Conservation (phyloP, 2,329 filamentous ascomycete species). For the Colletotrichum shisoi region DNA sequence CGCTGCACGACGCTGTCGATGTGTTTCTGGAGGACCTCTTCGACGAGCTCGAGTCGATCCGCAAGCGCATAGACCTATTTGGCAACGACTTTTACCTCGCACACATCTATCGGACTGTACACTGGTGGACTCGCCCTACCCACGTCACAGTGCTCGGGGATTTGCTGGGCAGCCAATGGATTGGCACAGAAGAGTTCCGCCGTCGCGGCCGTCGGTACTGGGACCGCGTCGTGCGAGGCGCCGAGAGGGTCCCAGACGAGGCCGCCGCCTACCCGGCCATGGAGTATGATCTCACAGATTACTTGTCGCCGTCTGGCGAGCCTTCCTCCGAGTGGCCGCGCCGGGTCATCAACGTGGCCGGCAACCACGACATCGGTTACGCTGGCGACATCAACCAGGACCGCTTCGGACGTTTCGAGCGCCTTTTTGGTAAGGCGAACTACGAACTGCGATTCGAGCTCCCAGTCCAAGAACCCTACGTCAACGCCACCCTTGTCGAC, state of each 20-base stretch:
- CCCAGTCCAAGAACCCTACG: constrained; percentile 53
- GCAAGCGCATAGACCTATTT: constrained; percentile 85
- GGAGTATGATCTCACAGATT: constrained; percentile 60
- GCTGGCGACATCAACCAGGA: constrained; percentile 85
- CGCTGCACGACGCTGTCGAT: constrained; percentile 67
- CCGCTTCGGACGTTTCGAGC: constrained; percentile 81
- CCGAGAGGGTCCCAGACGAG: constrained; percentile 68
- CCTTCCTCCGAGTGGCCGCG: constrained; percentile 67
- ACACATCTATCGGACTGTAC: constrained; percentile 85
- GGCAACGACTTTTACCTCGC: constrained; percentile 96
- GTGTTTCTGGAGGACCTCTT: constrained; percentile 73
- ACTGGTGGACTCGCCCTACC: constrained; percentile 85
- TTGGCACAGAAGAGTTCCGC: constrained; percentile 83
- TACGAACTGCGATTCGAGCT: constrained; percentile 83
- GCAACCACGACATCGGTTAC: constrained; percentile 97
- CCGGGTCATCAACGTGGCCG: constrained; percentile 85
- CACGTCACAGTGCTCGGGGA: constrained; percentile 92
- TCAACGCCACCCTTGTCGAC: constrained; percentile 54
- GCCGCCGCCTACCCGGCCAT: constrained; percentile 58
- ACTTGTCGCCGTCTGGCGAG: constrained; percentile 55
- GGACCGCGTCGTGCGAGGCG: constrained; percentile 77
- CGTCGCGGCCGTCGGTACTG: constrained; percentile 78
- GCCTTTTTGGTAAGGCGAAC: constrained; percentile 84
- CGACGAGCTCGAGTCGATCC: constrained; percentile 68
- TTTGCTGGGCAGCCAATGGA: constrained; percentile 93